phyloP scores from a whole-genome alignment of 352 stramenopile genomes.

The Globisporangium iwayamae region DNA sequence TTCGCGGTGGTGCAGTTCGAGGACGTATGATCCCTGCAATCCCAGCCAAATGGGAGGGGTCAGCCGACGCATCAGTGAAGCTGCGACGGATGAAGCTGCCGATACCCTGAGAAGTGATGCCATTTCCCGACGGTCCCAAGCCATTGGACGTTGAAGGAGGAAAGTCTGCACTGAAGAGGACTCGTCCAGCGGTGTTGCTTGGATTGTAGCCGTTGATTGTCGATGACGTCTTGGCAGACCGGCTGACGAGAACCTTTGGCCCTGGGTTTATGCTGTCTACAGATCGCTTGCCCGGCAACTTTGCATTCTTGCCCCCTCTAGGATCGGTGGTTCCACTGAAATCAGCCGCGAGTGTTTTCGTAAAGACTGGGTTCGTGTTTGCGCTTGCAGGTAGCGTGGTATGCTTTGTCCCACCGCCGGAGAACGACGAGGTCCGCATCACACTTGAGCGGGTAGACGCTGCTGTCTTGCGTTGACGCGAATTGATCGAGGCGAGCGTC shows the following conservation, averaged over 20 bases:
- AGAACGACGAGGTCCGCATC: conserved; percentile 21
- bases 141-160: conserved; percentile 2
- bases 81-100: conserved; percentile 9
- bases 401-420: conserved; percentile 16
- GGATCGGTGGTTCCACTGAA: neutral
- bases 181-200: neutral
- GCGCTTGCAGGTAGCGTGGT: conserved; percentile 23
- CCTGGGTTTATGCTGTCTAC: conserved; percentile 10
- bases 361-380: conserved; percentile 14
- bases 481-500: conserved; percentile 53
- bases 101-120: conserved; percentile 1
- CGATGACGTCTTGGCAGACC: conserved; percentile 7
- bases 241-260: conserved; percentile 17
- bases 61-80: conserved; percentile 2
- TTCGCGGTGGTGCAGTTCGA: conserved; percentile 35
- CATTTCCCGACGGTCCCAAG: neutral
- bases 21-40: conserved; percentile 17
- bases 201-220: neutral
- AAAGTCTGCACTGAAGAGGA: conserved; percentile 18
- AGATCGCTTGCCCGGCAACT: neutral
- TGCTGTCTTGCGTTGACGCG: conserved; percentile 28
- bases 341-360: conserved; percentile 13
- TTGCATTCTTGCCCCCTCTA: conserved; percentile 5
- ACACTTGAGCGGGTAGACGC: conserved; percentile 1
- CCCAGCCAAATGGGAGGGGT: conserved; percentile 1